Conservation (phyloP, 2,329 filamentous ascomycete species). For the Rhinocladiella similis region DNA sequence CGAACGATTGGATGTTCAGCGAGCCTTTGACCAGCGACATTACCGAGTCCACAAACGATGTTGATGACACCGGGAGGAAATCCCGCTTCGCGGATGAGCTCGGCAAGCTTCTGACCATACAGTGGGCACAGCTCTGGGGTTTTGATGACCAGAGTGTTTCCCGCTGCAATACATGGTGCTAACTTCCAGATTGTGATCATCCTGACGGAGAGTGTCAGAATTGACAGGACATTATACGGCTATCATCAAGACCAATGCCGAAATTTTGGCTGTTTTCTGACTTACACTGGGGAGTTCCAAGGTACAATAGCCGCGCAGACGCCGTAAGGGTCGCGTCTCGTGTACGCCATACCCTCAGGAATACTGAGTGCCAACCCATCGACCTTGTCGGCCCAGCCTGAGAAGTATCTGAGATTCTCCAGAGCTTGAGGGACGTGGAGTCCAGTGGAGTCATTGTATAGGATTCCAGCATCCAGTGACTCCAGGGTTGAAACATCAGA, state of each 20-base stretch:
- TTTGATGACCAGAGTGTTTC: conserved; percentile 60
- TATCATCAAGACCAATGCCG: too few species aligned
- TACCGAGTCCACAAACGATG: conserved; percentile 61
- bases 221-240: neutral
- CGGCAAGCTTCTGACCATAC: conserved; percentile 44
- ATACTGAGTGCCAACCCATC: neutral
- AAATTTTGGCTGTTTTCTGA: too few species aligned
- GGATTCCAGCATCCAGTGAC: neutral
- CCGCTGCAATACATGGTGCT: conserved; percentile 61
- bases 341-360: neutral
- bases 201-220: neutral
- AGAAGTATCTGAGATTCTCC: neutral
- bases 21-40: conserved; percentile 62
- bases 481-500: neutral
- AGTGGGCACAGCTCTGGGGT: conserved; percentile 62
- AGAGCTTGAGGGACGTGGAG: neutral
- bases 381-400: neutral
- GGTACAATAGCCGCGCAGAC: neutral
- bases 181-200: conserved; percentile 78
- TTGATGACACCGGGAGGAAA: conserved; percentile 21
- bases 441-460: neutral
- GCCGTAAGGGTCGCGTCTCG: neutral
- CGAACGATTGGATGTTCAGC: conserved; percentile 29
- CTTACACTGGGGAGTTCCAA: neutral
- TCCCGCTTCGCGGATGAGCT: conserved; percentile 34